Conservation (phyloP, 1,284 basidiomycete species). For the Tylopilus sp. region DNA sequence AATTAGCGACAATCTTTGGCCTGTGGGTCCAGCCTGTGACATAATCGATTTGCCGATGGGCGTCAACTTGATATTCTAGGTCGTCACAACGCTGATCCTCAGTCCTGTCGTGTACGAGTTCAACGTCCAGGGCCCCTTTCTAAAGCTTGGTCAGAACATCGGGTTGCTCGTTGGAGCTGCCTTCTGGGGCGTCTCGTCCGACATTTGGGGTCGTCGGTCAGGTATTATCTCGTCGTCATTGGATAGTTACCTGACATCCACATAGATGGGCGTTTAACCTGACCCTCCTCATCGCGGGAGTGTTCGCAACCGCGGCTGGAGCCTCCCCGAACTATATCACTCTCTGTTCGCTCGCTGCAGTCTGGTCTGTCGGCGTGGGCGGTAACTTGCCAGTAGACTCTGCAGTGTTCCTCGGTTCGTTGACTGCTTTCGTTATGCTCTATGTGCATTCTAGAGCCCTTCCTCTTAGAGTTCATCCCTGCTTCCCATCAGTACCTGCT, state of each 20-base stretch:
- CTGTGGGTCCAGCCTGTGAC: slow-evolving; percentile 39
- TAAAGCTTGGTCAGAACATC: slow-evolving; percentile 53
- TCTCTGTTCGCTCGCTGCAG: slow-evolving; percentile 51
- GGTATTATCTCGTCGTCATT: slow-evolving; percentile 2
- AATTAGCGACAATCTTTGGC: slow-evolving; percentile 61
- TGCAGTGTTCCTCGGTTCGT: slow-evolving; percentile 69
- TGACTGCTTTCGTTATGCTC: not conserved
- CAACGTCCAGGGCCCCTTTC: slow-evolving; percentile 47
- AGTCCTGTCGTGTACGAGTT: slow-evolving; percentile 55
- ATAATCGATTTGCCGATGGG: not conserved
- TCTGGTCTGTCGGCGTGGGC: slow-evolving; percentile 63
- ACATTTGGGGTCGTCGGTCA: slow-evolving; percentile 57
- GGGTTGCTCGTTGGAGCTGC: slow-evolving; percentile 66
- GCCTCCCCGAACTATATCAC: slow-evolving; percentile 52
- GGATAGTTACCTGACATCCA: slow-evolving; percentile 4
- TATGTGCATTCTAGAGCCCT: too few relatives aligned
- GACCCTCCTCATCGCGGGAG: slow-evolving; percentile 65
- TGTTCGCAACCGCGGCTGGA: slow-evolving; percentile 63
- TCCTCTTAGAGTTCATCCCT: slow-evolving; percentile 51
- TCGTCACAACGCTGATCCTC: slow-evolving; percentile 55
- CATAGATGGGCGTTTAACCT: slow-evolving; percentile 68
- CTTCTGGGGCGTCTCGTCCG: slow-evolving; percentile 59
- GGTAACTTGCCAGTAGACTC: slow-evolving; percentile 79
- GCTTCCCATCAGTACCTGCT: slow-evolving; percentile 60
- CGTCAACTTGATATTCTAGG: slow-evolving; percentile 28